Evolutionary conservation across 495 filamentous ascomycete genomes (phyloP).

Genomic region (Bathelium albidoporum): DNA sequence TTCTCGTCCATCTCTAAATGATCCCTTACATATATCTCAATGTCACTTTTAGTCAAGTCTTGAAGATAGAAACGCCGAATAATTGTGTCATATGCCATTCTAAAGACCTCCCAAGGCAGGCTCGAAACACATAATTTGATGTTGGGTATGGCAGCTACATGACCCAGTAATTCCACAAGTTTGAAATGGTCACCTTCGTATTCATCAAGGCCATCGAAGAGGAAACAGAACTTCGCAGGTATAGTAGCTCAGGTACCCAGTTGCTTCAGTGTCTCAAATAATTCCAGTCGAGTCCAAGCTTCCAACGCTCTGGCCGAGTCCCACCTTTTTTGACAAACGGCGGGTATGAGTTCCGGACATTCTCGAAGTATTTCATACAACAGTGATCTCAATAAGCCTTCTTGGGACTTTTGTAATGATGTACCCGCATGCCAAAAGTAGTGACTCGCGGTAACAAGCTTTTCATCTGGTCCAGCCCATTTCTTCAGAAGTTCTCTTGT

Average conservation of each 20-base stretch:
- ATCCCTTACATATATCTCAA: slow-evolving; percentile 6
- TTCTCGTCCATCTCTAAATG: neutral
- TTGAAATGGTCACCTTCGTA: slow-evolving; percentile 10
- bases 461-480: slow-evolving; percentile 2
- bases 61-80: neutral
- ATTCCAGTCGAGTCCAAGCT: neutral
- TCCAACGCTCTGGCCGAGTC: neutral
- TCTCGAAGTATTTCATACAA: slow-evolving; percentile 31
- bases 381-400: slow-evolving; percentile 33
- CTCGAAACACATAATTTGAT: slow-evolving; percentile 16
- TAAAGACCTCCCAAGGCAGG: slow-evolving; percentile 17
- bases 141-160: neutral
- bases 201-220: slow-evolving; percentile 19
- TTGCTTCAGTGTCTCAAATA: neutral
- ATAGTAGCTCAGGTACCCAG: neutral
- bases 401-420: slow-evolving; percentile 32
- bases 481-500: neutral
- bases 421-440: slow-evolving; percentile 38
- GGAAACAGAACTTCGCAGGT: slow-evolving; percentile 10
- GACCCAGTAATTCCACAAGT: neutral
- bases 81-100: neutral
- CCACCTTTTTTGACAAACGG: neutral
- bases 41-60: slow-evolving; percentile 6
- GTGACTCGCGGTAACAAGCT: slow-evolving; percentile 27
- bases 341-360: slow-evolving; percentile 11